A percentile compares a stretch with the other conserved stretches of the same genome.
These are phyloP conservation scores for Plasmodium malariae DNA, from an alignment of 169 alveolate genomes.

Conservation along the genomic window DNA sequence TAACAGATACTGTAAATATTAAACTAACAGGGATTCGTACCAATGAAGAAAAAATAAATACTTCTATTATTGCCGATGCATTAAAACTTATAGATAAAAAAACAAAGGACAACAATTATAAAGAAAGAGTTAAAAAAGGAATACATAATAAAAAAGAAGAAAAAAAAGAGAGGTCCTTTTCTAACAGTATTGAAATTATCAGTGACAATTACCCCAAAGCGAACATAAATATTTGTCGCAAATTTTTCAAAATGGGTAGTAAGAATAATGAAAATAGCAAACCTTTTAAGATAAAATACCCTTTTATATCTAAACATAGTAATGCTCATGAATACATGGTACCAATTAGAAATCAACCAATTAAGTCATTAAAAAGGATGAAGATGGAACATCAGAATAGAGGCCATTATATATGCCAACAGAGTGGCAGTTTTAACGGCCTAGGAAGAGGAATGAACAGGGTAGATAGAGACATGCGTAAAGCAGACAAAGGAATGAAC, in stretches of 20 bases:
- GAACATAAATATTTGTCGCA: not conserved
- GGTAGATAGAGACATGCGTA: no score
- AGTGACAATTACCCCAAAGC: slow-evolving; percentile 16
- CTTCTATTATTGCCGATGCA: slow-evolving; percentile 44
- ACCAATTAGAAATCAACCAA: slow-evolving; percentile 9
- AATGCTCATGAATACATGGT: slow-evolving; percentile 5
- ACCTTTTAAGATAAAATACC: slow-evolving; percentile 31
- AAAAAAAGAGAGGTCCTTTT: not conserved
- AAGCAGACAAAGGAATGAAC: no score
- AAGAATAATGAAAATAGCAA: slow-evolving; percentile 16
- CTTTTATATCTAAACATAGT: slow-evolving; percentile 42
- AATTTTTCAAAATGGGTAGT: slow-evolving; percentile 23
- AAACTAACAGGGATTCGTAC: slow-evolving; percentile 16
- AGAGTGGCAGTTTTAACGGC: not conserved
- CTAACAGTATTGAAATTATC: not conserved
- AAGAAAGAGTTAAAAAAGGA: slow-evolving; percentile 7
- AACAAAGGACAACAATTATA: not conserved
- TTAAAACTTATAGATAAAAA: slow-evolving; percentile 37
- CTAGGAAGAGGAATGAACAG: no score
- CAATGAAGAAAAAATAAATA: slow-evolving; percentile 15
- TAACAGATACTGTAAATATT: slow-evolving; percentile 10
- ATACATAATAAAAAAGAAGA: not conserved
- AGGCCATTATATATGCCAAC: not conserved
- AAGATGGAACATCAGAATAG: slow-evolving; percentile 15
- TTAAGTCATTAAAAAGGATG: slow-evolving; percentile 5